Base-by-base conservation (phyloP, 257 asterid species). In the Parsonsia alboflavescens region DNA sequence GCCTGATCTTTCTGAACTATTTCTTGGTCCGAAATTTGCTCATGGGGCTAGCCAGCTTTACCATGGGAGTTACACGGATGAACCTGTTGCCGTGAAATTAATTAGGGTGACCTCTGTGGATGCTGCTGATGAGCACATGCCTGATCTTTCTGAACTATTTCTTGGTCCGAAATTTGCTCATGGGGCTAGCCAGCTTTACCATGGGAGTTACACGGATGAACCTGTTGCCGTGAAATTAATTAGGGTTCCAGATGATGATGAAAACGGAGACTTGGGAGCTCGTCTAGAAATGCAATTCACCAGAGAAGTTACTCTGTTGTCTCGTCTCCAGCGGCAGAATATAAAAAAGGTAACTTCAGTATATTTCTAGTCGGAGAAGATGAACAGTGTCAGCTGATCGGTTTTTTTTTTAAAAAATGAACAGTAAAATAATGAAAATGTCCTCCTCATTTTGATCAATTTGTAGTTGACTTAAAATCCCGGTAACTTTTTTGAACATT, bases 201-300 rank as follows among this genome's bases (percentile, higher is more conserved):
- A 90, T 79, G 98, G 98, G 21, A 88, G 82, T 24, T 93, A 94
- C 78, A 88, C 88, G 58, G 96, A 90, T 80, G 79, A 96, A 76
- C 91, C 89, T 1, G 98, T 92, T 26, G 98, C 99, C 0, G 93
- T 92, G 24, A 92, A 94, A 76, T 88, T 92, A 90, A 92, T 90
- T 45, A 85, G 92, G 53, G 81, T 92, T 76, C 93, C 96, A 2
- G 90, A 88, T 42, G 93, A 90, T 58, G 86, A 80, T 45, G 85
- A 82, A 71, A 91, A 87, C 63, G 58, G 49, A 56, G 44, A 49
- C 81, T 85, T 1, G 71, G 85, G 66, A 65, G 71, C 85, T 50
- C 49, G 82, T 68, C 86, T 92, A 1, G 86, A 84, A 80, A 86
- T 85, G 74, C 92, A 89, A 42, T 90, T 87, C 76, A 86, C 79